phyloP scores from a whole-genome alignment of 2,329 filamentous ascomycete genomes.

The Trichoderma sp. region DNA sequence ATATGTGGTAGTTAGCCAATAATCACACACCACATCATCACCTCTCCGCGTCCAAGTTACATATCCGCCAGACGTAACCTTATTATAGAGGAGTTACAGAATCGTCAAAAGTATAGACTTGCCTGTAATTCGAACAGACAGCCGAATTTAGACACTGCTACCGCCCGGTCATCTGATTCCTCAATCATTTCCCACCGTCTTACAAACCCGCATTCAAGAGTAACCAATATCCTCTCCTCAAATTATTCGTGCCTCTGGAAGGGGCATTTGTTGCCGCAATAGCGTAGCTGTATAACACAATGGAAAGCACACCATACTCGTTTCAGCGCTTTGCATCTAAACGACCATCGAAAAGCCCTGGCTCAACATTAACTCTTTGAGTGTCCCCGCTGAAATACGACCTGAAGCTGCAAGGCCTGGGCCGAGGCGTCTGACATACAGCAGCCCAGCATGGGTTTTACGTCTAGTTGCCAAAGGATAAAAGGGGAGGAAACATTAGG shows the following conservation, averaged over 20 bases:
- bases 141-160: not conserved
- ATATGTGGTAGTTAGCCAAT: no score
- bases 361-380: not conserved
- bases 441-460: not conserved
- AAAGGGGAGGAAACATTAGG: not conserved
- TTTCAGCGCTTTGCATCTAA: not conserved
- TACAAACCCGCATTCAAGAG: not conserved
- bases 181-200: not conserved
- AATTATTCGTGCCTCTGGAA: not conserved
- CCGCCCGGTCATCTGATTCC: not conserved
- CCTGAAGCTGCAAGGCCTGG: not conserved
- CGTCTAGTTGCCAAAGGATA: not conserved
- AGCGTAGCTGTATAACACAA: not conserved
- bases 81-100: no score
- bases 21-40: no score
- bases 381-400: not conserved
- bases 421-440: not conserved
- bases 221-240: not conserved
- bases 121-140: not conserved
- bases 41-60: no score
- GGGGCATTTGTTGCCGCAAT: not conserved
- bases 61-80: no score
- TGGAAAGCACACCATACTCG: not conserved
- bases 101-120: not conserved
- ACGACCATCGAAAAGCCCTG: not conserved